Percentiles rank a stretch among this genome's conserved stretches.
These are phyloP conservation scores for Salvia miltiorrhiza DNA, from an alignment of 257 asterid species.

Conservation along the genomic window DNA sequence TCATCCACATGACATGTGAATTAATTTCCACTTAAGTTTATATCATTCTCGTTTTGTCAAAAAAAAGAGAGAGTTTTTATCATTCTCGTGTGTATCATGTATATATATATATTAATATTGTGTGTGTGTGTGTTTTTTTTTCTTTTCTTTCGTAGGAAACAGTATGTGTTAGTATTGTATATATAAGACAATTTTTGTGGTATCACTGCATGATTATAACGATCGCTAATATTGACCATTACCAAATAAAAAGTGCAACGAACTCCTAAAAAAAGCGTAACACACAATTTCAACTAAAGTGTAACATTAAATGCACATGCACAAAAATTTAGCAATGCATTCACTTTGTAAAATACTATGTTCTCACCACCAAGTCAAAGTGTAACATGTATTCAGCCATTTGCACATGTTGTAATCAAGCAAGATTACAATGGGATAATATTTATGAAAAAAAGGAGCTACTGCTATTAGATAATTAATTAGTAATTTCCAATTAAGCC, in stretches of 20 bases:
- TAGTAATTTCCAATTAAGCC: neutral
- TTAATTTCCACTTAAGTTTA: too few relatives aligned
- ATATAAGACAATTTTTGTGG: neutral
- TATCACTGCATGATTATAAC: neutral
- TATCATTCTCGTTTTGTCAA: too few relatives aligned
- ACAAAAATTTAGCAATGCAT: neutral
- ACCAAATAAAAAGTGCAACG: too few relatives aligned
- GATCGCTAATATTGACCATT: neutral
- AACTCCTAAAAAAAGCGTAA: neutral
- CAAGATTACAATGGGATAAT: neutral
- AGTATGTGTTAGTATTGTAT: too few relatives aligned
- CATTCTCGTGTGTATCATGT: too few relatives aligned
- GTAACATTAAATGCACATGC: neutral
- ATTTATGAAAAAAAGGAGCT: neutral
- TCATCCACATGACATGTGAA: too few relatives aligned
- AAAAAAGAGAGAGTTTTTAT: too few relatives aligned
- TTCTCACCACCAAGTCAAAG: conserved; percentile 4
- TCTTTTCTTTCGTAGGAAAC: too few relatives aligned
- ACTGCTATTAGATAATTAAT: neutral
- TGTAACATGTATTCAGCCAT: conserved; percentile 7
- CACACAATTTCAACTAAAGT: neutral
- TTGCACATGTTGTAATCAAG: conserved; percentile 14
- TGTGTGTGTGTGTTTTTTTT: too few relatives aligned
- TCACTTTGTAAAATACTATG: neutral
- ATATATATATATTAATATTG: too few relatives aligned